Evolutionary conservation across 805 yeast genomes (phyloP).

Genomic region (Grigorovia jiainica): DNA sequence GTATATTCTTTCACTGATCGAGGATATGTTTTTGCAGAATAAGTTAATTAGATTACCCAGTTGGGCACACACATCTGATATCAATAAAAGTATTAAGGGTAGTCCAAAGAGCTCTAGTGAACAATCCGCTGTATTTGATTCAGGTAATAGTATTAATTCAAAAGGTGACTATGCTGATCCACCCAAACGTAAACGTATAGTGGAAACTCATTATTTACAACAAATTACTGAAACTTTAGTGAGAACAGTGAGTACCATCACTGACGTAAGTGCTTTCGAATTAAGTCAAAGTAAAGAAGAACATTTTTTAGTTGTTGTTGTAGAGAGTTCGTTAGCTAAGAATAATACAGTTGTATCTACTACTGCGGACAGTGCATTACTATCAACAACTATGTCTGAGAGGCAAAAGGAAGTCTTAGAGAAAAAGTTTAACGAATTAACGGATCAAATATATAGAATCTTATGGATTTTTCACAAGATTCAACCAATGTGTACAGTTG

Average conservation of each 20-base stretch:
- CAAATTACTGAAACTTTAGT: conserved; percentile 82
- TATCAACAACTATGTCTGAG: conserved; percentile 4
- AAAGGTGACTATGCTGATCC: background rate
- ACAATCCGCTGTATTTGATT: background rate
- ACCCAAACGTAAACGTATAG: conserved; percentile 14
- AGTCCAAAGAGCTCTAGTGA: background rate
- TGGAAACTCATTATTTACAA: conserved; percentile 60
- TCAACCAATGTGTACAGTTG: conserved; percentile 69
- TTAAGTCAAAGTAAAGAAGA: conserved; percentile 40
- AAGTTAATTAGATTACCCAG: conserved; percentile 25
- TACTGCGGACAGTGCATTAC: conserved; percentile 1
- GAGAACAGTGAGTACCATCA: conserved; percentile 66
- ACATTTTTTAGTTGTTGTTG: conserved; percentile 72
- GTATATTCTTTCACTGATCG: conserved; percentile 80
- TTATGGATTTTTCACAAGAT: conserved; percentile 52
- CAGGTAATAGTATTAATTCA: background rate
- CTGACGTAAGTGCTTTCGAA: conserved; percentile 89
- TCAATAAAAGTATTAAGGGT: conserved; percentile 12
- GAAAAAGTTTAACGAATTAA: conserved; percentile 23
- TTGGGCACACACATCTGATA: conserved; percentile 30
- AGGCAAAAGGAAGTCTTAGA: conserved; percentile 16
- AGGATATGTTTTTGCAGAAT: conserved; percentile 76
- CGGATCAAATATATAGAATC: conserved; percentile 29
- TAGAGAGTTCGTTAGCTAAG: conserved; percentile 57
- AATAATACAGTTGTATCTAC: background rate